Percentiles rank a stretch among this genome's conserved stretches.
phyloP scores from a whole-genome alignment of 176 grass and related monocot species.

The Lolium rigidum region DNA sequence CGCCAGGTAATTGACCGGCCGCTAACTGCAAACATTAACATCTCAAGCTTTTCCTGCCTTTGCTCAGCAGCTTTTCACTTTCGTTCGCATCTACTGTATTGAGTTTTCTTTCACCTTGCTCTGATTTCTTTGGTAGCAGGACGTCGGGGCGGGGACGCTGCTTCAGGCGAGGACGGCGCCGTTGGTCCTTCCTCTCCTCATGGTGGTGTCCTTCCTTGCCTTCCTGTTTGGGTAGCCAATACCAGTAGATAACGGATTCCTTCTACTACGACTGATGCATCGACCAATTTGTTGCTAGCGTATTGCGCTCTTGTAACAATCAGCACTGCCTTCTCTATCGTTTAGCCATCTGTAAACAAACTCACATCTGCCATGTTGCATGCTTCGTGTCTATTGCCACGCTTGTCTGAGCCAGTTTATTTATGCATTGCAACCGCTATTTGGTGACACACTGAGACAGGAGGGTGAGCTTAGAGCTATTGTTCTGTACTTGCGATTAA shows the following conservation, averaged over 20 bases:
- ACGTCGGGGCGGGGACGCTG: slow-evolving; percentile 46
- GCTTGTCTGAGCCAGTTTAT: not conserved
- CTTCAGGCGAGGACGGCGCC: slow-evolving; percentile 28
- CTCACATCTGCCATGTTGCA: not conserved
- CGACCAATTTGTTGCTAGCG: not conserved
- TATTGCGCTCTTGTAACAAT: slow-evolving; percentile 35
- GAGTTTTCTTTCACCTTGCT: slow-evolving; percentile 14
- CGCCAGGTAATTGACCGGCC: slow-evolving; percentile 39
- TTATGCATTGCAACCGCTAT: not conserved
- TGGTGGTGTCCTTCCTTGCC: slow-evolving; percentile 26
- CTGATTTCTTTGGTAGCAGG: slow-evolving; percentile 49
- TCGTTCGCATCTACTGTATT: not conserved
- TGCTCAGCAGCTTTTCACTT: slow-evolving; percentile 4
- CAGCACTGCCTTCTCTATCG: not conserved
- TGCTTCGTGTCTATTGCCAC: not conserved
- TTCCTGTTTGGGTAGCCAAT: not conserved
- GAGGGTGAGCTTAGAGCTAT: too few species aligned
- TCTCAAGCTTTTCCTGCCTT: not conserved
- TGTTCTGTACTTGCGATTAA: too few species aligned
- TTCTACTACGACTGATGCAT: not conserved
- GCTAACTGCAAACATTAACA: too few species aligned
- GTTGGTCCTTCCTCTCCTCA: slow-evolving; percentile 22
- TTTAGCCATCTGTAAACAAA: slow-evolving; percentile 27
- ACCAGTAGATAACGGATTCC: not conserved
- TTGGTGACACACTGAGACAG: too few species aligned